Conservation (phyloP, 116 monocot genomes). For the Trichopus zeylanicus region DNA sequence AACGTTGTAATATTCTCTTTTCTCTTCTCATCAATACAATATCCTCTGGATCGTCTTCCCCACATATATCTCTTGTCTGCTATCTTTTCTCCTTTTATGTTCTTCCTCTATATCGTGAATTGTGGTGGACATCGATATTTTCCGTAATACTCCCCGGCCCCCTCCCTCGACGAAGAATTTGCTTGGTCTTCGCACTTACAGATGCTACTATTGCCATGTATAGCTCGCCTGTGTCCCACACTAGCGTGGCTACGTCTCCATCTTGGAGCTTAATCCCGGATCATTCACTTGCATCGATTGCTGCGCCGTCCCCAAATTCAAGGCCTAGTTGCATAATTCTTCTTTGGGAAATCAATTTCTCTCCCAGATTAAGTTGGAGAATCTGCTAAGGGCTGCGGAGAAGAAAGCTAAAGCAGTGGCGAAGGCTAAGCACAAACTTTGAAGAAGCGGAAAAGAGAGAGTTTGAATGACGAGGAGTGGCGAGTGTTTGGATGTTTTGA, state of each 20-base stretch:
- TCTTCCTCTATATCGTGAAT: no score
- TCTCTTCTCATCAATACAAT: no score
- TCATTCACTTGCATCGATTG: slow-evolving; percentile 47
- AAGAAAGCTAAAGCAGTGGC: slow-evolving; percentile 11
- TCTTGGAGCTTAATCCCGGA: slow-evolving; percentile 11
- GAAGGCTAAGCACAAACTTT: slow-evolving; percentile 6
- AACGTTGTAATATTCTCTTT: no score
- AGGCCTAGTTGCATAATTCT: not conserved
- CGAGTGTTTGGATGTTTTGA: no score
- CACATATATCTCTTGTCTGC: no score
- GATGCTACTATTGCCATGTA: slow-evolving; percentile 26
- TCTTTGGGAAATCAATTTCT: not conserved
- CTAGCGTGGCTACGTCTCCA: slow-evolving; percentile 18
- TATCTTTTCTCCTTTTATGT: no score
- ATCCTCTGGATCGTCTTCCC: no score
- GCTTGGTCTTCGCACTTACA: slow-evolving; percentile 12
- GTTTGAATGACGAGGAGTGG: slow-evolving; percentile 28
- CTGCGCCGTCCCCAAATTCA: slow-evolving; percentile 14
- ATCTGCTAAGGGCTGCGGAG: slow-evolving; percentile 11
- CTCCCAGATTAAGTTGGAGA: slow-evolving; percentile 9
- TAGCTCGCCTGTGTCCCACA: slow-evolving; percentile 26
- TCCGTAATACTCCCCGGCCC: not conserved
- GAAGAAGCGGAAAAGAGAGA: not conserved
- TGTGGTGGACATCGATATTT: no score
- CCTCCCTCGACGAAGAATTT: not conserved